These are phyloP conservation scores for Brassica carinata DNA, from an alignment of 345 rosid species.

Conservation along the genomic window DNA sequence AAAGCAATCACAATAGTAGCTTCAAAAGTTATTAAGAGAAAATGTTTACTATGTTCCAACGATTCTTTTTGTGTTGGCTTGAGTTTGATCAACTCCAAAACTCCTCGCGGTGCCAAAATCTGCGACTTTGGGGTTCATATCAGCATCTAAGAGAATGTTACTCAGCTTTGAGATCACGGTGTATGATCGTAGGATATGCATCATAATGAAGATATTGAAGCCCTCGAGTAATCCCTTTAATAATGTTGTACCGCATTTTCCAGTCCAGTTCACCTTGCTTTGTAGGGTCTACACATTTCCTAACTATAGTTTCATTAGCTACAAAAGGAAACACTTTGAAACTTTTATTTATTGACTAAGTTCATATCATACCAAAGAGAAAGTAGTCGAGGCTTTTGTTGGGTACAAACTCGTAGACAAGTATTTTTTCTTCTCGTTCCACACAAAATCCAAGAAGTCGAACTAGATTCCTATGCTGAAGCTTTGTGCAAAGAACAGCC, in stretches of 20 bases:
- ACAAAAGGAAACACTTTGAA: not conserved
- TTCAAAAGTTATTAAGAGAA: not conserved
- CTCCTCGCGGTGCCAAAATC: slow-evolving; percentile 50
- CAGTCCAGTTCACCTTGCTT: slow-evolving; percentile 33
- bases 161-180: slow-evolving; percentile 45
- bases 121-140: slow-evolving; percentile 43
- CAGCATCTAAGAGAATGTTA: slow-evolving; percentile 47
- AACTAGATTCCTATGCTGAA: slow-evolving; percentile 62
- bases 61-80: slow-evolving; percentile 40
- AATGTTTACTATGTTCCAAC: slow-evolving; percentile 48
- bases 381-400: slow-evolving; percentile 41
- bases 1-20: not conserved
- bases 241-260: slow-evolving; percentile 40
- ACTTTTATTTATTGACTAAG: not conserved
- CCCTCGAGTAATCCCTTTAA: slow-evolving; percentile 47
- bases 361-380: slow-evolving; percentile 26
- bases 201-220: slow-evolving; percentile 45
- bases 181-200: slow-evolving; percentile 44
- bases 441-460: slow-evolving; percentile 53
- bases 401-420: slow-evolving; percentile 52
- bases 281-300: slow-evolving; percentile 25
- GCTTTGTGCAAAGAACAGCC: slow-evolving; percentile 47
- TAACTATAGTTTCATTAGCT: not conserved
- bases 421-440: slow-evolving; percentile 50
- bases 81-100: slow-evolving; percentile 32